Percentiles rank a stretch among this genome's conserved stretches.
Evolutionary conservation across 306 rosid species (phyloP).

Genomic region (Herpetospermum pedunculosum): DNA sequence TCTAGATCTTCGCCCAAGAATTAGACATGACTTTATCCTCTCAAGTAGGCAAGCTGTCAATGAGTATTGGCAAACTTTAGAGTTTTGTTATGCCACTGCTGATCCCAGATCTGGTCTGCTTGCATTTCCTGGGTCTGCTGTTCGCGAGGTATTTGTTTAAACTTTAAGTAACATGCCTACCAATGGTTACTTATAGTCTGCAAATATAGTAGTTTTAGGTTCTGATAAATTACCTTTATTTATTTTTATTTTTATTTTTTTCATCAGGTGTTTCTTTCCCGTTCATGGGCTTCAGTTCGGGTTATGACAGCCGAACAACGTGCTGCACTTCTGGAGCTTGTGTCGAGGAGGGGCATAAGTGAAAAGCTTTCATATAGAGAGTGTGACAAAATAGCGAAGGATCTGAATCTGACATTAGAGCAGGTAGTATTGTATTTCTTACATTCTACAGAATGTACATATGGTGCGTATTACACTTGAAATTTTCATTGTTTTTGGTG

Average conservation of each 20-base stretch:
- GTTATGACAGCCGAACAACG: slow-evolving; percentile 87
- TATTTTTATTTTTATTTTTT: background rate
- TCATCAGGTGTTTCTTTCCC: slow-evolving; percentile 47
- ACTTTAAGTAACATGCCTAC: background rate
- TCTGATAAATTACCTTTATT: background rate
- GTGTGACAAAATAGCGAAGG: slow-evolving; percentile 72
- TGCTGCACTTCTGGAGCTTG: slow-evolving; percentile 48
- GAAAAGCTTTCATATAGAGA: slow-evolving; percentile 59
- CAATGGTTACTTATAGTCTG: background rate
- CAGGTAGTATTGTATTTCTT: slow-evolving; percentile 39
- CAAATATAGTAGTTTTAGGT: background rate
- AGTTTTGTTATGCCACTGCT: slow-evolving; percentile 79
- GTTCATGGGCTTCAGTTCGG: slow-evolving; percentile 75
- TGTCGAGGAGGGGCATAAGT: slow-evolving; percentile 32
- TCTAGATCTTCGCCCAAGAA: slow-evolving; percentile 79
- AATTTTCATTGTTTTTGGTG: background rate
- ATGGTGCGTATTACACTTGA: background rate
- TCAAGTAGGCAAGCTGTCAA: slow-evolving; percentile 65
- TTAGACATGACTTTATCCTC: slow-evolving; percentile 87
- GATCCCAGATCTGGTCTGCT: slow-evolving; percentile 57
- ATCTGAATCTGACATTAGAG: slow-evolving; percentile 66
- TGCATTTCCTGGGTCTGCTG: slow-evolving; percentile 94
- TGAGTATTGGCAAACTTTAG: slow-evolving; percentile 88
- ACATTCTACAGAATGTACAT: background rate
- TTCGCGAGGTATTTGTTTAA: slow-evolving; percentile 48